phyloP scores from a whole-genome alignment of 345 rosid genomes.

The Eucalyptus rudis region DNA sequence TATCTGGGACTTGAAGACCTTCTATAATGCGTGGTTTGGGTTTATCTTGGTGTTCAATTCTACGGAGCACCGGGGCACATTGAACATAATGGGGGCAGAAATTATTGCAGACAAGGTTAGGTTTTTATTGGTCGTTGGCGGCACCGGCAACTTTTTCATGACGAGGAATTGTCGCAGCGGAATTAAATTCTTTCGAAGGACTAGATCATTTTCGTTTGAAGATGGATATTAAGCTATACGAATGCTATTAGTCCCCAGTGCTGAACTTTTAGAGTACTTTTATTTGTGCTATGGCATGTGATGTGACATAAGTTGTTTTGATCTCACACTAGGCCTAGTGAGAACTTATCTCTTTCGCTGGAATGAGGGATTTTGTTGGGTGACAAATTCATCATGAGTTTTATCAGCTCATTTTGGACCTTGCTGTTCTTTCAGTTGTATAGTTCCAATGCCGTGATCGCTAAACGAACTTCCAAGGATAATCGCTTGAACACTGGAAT shows the following conservation, averaged over 20 bases:
- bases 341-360: background rate
- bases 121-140: slow-evolving; percentile 47
- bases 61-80: slow-evolving; percentile 30
- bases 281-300: background rate
- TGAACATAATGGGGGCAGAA: slow-evolving; percentile 47
- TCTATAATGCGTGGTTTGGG: slow-evolving; percentile 23
- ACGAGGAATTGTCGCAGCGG: slow-evolving; percentile 44
- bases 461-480: background rate
- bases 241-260: slow-evolving; percentile 16
- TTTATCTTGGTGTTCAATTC: slow-evolving; percentile 50
- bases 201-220: slow-evolving; percentile 35
- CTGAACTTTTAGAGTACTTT: background rate
- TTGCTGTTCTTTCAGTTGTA: background rate
- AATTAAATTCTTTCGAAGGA: slow-evolving; percentile 29
- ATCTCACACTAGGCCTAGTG: background rate
- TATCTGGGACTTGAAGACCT: slow-evolving; percentile 37
- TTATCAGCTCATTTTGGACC: background rate
- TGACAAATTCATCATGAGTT: background rate
- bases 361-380: background rate
- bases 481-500: background rate
- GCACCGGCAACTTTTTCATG: slow-evolving; percentile 69
- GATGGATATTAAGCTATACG: slow-evolving; percentile 24
- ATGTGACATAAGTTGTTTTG: background rate
- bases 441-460: background rate
- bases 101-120: slow-evolving; percentile 40